These are phyloP conservation scores for Linnemannia zychae DNA, from an alignment of 192 early-diverging fungal genomes.

Conservation along the genomic window DNA sequence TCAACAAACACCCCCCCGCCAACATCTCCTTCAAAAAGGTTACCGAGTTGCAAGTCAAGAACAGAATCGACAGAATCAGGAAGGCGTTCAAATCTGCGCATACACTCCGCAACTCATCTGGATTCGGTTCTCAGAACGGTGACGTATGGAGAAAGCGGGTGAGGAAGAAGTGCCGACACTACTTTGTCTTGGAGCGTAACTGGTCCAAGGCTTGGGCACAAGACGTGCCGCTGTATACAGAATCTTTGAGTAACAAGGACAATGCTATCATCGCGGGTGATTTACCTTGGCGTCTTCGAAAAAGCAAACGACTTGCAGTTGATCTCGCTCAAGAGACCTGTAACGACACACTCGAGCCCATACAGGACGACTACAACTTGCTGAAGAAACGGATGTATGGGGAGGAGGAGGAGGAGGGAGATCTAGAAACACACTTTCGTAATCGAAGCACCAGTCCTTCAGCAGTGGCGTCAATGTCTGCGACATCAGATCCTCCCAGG, in stretches of 20 bases:
- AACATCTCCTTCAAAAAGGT: not conserved
- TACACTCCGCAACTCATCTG: not conserved
- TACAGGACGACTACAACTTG: no score
- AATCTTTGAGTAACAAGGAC: conserved; percentile 9
- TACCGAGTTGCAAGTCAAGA: conserved; percentile 2
- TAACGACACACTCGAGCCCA: no score
- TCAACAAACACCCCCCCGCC: not conserved
- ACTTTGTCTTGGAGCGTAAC: not conserved
- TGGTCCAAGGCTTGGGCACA: not conserved
- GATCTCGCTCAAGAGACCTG: no score
- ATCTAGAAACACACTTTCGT: no score
- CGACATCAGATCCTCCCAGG: no score
- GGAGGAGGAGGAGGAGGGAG: no score
- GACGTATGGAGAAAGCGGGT: not conserved
- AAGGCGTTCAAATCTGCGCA: not conserved
- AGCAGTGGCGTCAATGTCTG: no score
- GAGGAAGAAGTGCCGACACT: not conserved
- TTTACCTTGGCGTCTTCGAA: not conserved
- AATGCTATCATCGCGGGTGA: not conserved
- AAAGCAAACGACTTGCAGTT: no score
- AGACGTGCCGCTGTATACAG: not conserved
- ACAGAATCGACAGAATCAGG: conserved; percentile 3
- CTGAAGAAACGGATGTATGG: no score
- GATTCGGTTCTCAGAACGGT: not conserved
- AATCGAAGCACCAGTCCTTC: no score